Evolutionary conservation across 305 asterid species (phyloP), one percentile per base, ranked within the genome.

Genomic region (Fraxinus floribunda): DNA sequence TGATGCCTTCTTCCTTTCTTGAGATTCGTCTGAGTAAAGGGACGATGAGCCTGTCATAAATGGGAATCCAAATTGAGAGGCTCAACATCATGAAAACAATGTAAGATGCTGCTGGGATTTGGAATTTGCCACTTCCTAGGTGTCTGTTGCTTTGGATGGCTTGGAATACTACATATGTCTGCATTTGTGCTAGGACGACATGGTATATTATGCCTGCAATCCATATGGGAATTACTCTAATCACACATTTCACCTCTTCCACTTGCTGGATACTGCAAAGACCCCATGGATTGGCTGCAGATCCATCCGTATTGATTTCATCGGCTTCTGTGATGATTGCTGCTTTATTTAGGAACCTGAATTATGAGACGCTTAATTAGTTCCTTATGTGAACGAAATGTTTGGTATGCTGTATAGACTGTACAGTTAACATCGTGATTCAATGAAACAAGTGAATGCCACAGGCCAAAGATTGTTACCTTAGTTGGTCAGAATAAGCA

Each of bases 331-430:
- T 88, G 55, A 79, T 26, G 1, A 92, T 78, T 32, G 95, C 95
- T 26, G 95, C 98, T 86, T 89, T 92, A 75, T 86, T 89, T 57
- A 94, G 83, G 41, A 79, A 90, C 88, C 97, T 94, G 85, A 73
- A 79, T 70, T 8, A 8, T 18, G 41, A 15, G 24, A 20, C 24
- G 5, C 57, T n/a, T 5, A 5, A 9, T 18, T 30, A 32, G 46
- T 38, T 38, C 46, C 46, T 38, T 7, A 38, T 38, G 11, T 46
- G n/a, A 38, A 38, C 46, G 46, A 83, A 91, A 16, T 7, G 7
- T 62, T 62, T 62, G 34, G 15, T 62, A 62, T 62, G 4, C n/a
- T 13, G n/a, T 46, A 38, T 6, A 36, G 41, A 6, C 52, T 10
- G 16, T 41, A 36, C 9, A 36, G 41, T 6, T 46, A 16, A 46